phyloP scores from a whole-genome alignment of 2,329 filamentous ascomycete genomes.

The Nemania serpens region DNA sequence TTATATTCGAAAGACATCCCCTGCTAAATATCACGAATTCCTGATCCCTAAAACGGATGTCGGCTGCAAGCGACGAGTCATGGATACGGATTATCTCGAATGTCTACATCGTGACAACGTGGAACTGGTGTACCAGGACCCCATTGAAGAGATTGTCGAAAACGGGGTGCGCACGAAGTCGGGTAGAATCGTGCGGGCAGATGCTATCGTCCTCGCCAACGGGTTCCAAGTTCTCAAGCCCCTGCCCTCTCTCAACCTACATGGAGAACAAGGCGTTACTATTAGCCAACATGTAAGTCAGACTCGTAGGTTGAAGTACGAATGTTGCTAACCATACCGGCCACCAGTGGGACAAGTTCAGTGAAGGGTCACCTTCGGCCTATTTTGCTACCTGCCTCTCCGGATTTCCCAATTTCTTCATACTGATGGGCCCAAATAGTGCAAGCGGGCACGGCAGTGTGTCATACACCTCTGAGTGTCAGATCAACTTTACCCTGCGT shows the following conservation, averaged over 20 bases:
- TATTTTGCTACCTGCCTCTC: constrained; percentile 25
- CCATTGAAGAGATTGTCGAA: constrained; percentile 18
- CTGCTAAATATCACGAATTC: constrained; percentile 21
- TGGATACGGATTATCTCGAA: constrained; percentile 22
- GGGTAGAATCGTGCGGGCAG: constrained; percentile 14
- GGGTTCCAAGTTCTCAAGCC: constrained; percentile 13
- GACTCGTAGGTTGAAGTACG: not conserved
- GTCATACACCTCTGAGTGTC: constrained; percentile 16
- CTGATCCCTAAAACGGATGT: constrained; percentile 17
- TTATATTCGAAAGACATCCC: constrained; percentile 16
- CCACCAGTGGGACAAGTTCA: constrained; percentile 19
- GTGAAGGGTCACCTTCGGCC: constrained; percentile 14
- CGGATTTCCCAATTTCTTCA: constrained; percentile 22
- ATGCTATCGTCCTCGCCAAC: constrained; percentile 23
- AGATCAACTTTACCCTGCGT: constrained; percentile 22
- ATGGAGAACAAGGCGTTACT: constrained; percentile 11
- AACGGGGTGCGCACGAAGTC: constrained; percentile 23
- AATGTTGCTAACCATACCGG: not conserved
- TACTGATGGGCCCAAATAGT: constrained; percentile 23
- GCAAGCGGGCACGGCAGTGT: constrained; percentile 20
- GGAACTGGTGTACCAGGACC: constrained; percentile 19
- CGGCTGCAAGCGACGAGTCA: constrained; percentile 22
- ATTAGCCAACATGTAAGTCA: constrained; percentile 19
- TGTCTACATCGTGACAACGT: constrained; percentile 22
- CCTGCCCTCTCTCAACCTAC: constrained; percentile 9